Conservation (phyloP, 106 monocot genomes). For the Hemerocallis citrina region DNA sequence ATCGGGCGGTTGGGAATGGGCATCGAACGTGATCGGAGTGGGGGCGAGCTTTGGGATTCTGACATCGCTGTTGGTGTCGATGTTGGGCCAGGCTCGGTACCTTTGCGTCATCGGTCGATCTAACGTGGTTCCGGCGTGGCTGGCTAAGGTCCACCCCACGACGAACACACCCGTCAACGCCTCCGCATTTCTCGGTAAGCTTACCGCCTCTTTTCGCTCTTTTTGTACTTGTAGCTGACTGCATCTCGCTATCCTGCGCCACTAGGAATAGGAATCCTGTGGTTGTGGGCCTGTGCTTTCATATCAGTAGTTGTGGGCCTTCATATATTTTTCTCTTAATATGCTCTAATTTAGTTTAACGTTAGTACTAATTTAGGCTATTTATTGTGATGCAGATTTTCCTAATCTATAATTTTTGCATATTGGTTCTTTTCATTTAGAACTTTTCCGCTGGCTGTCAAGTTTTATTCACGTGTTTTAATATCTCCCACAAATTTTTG, state of each 20-base stretch:
- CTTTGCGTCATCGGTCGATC: conserved; percentile 88
- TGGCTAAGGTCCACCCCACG: conserved; percentile 57
- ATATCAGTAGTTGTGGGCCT: too few relatives aligned
- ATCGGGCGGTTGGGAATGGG: conserved; percentile 71
- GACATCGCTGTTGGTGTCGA: conserved; percentile 74
- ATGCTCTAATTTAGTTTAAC: too few relatives aligned
- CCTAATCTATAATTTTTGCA: too few relatives aligned
- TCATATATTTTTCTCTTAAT: too few relatives aligned
- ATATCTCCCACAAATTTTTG: too few relatives aligned
- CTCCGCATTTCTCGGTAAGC: conserved; percentile 69
- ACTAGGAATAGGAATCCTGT: too few relatives aligned
- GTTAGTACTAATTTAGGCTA: too few relatives aligned
- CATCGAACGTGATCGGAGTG: conserved; percentile 65
- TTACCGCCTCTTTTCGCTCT: not conserved
- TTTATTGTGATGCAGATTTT: too few relatives aligned
- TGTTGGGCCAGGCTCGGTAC: conserved; percentile 94
- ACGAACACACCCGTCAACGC: conserved; percentile 85
- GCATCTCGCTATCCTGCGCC: not conserved
- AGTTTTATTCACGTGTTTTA: too few relatives aligned
- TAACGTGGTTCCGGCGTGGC: conserved; percentile 52
- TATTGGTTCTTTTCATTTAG: too few relatives aligned
- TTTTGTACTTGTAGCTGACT: not conserved
- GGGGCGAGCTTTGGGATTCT: conserved; percentile 84
- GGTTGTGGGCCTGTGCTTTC: too few relatives aligned
- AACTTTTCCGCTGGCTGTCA: too few relatives aligned